Percentiles rank a stretch among this genome's conserved stretches.
phyloP scores from a whole-genome alignment of 257 asterid species.

The Rauvolfia tetraphylla region DNA sequence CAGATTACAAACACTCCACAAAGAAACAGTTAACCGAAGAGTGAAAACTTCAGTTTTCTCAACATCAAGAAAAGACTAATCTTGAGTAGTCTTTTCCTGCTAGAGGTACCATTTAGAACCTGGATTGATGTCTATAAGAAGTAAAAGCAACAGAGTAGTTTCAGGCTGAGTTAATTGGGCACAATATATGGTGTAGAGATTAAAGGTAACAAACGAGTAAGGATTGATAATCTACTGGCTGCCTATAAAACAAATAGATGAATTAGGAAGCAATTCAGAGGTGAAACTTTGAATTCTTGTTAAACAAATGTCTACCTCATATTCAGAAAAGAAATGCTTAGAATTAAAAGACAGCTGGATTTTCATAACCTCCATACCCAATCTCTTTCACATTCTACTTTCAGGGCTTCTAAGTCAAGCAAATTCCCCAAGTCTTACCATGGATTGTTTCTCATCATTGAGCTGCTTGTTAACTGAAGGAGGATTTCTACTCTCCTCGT shows the following conservation, averaged over 20 bases:
- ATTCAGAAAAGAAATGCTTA: background rate
- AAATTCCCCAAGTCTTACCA: conserved; percentile 41
- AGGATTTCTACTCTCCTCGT: conserved; percentile 73
- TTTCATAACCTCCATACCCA: background rate
- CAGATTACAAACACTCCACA: background rate
- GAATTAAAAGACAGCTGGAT: background rate
- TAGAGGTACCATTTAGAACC: background rate
- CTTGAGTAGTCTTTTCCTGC: background rate
- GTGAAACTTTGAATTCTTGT: background rate
- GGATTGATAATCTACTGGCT: background rate
- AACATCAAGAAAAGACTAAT: background rate
- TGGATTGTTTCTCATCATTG: conserved; percentile 91
- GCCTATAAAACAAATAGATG: background rate
- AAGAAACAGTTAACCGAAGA: background rate
- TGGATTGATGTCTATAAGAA: background rate
- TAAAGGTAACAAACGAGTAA: background rate
- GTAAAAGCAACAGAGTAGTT: background rate
- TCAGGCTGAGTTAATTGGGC: background rate
- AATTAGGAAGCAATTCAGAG: background rate
- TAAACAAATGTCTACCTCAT: background rate
- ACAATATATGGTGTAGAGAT: too few species aligned
- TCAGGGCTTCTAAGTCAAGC: background rate
- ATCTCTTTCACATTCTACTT: background rate
- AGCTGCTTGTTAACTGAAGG: conserved; percentile 82
- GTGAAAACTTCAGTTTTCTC: background rate